Base-by-base conservation (phyloP, 352 stramenopile species). In the Phytophthora meadii region DNA sequence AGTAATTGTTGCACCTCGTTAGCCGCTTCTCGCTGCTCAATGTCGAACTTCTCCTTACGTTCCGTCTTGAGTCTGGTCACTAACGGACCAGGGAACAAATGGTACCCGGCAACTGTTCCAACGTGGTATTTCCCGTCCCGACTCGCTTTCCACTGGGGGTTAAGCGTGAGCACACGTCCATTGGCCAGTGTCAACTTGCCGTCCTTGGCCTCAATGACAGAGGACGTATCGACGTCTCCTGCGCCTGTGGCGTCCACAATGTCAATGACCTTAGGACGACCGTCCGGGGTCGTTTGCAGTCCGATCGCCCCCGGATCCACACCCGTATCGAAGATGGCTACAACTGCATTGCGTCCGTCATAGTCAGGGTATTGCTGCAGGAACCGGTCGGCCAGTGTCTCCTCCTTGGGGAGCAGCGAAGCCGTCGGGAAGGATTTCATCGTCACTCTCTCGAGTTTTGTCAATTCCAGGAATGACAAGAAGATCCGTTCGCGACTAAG, bases 271-370 rank as follows among this genome's bases (percentile, higher is more conserved):
- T 99, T 99, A 47, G 88, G 90, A 19, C 86, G 80, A 9, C 93
- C 93, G 73, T 97, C 88, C 8, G 82, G 67, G 41, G 91, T 97
- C 27, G 77, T 82, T 64, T 94, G 87, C 14, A 98, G 73, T 2
- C 94, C 94, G 34, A 82, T 79, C 0, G 96, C 95, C 2, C 87
- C 92, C 0, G 94, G 93, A 70, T 99, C 97, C 55, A 98, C 92
- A 42, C 97, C 97, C 24, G 97, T 99, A 82, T 99, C 97, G 44
- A 99, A 87, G 63, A 99, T 93, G n/a, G 89, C 94, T 34, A 99
- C 94, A 14, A 97, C 82, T 0, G 98, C 82, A 61, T 89, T 87
- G 47, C 87, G 84, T 7, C 97, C 97, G 80, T 99, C 93, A 65
- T 84, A 96, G n/a, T 81, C 54, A 11, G 94, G 93, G 63, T 95